Evolutionary conservation across 495 filamentous ascomycete species (phyloP), one percentile per base, ranked within the genome.

Genomic region (Xylaria scruposa): DNA sequence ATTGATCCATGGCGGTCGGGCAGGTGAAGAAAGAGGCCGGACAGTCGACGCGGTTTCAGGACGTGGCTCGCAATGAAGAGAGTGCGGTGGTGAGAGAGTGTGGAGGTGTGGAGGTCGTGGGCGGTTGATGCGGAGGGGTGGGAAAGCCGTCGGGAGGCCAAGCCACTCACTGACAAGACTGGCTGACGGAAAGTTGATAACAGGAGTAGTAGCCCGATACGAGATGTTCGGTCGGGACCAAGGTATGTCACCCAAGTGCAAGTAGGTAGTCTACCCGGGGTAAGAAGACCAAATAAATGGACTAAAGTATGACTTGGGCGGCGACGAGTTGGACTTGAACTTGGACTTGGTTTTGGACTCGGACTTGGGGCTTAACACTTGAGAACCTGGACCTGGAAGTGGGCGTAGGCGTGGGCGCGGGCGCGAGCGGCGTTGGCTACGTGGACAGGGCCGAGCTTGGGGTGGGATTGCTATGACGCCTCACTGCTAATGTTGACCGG

Each of bases 1-100:
- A 88, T 83, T 84, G 85, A 84, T 88, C 86, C 86, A 88, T 88
- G 81, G 81, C 81, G 80, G 79, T 67, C 73, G 75, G 76, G 72
- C 42, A 33, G 61, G 33, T 24, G 68, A 49, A 44, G 68, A 38
- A 29, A 46, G 17, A 56, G 67, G 15, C 47, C 67, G 13, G 38
- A 24, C 54, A 68, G 70, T 40, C 53, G 65, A 62, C 62, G 51
- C 70, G 31, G 51, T 38, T n/a, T 67, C 68, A 53, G 47, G 38
- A 29, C 33, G 46, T 54, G 38, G 61, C 29, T 40, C 62, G 62
- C 62, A 51, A 67, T 31, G 29, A 67, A 33, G 61, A 71, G 70
- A 19, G 61, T 70, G 47, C 31, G 21, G 70, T 71, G 51, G 62
- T 59, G 19, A 58, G 42, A 38, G 60, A 15, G 46, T 60, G 58